Conservation (phyloP, 2,329 filamentous ascomycete genomes). For the Penicillium sp. region DNA sequence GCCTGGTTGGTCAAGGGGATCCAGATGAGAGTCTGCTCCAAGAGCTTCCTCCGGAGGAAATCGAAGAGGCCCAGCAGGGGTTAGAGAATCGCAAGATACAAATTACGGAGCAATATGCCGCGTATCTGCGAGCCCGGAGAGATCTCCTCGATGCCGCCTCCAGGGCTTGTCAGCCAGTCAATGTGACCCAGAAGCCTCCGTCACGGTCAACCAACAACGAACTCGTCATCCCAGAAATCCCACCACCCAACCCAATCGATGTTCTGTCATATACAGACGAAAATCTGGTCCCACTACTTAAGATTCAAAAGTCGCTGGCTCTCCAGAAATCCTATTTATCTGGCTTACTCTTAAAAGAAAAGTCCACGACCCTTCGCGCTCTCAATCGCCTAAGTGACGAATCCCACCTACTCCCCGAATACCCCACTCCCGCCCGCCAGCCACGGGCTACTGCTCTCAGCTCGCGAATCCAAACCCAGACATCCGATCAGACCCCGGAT, state of each 20-base stretch:
- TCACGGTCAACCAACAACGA: slow-evolving; percentile 18
- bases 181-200: slow-evolving; percentile 22
- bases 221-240: slow-evolving; percentile 10
- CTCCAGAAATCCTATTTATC: slow-evolving; percentile 40
- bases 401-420: slow-evolving; percentile 44
- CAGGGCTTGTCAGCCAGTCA: slow-evolving; percentile 36
- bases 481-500: slow-evolving; percentile 24
- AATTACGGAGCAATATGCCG: slow-evolving; percentile 36
- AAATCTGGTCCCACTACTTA: slow-evolving; percentile 35
- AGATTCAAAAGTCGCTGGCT: slow-evolving; percentile 37
- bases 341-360: slow-evolving; percentile 40
- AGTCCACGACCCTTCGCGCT: slow-evolving; percentile 33
- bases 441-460: slow-evolving; percentile 31
- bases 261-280: slow-evolving; percentile 35
- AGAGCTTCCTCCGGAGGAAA: slow-evolving; percentile 30
- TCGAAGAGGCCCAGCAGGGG: slow-evolving; percentile 29
- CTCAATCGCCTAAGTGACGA: slow-evolving; percentile 43
- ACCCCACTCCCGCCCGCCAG: slow-evolving; percentile 38
- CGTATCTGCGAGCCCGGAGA: slow-evolving; percentile 38
- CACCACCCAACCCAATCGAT: slow-evolving; percentile 28
- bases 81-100: slow-evolving; percentile 34
- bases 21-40: slow-evolving; percentile 29
- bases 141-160: slow-evolving; percentile 37
- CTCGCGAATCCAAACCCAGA: slow-evolving; percentile 17
- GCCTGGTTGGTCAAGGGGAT: slow-evolving; percentile 40